Conservation (phyloP, 345 rosid genomes). For the Populus alba region DNA sequence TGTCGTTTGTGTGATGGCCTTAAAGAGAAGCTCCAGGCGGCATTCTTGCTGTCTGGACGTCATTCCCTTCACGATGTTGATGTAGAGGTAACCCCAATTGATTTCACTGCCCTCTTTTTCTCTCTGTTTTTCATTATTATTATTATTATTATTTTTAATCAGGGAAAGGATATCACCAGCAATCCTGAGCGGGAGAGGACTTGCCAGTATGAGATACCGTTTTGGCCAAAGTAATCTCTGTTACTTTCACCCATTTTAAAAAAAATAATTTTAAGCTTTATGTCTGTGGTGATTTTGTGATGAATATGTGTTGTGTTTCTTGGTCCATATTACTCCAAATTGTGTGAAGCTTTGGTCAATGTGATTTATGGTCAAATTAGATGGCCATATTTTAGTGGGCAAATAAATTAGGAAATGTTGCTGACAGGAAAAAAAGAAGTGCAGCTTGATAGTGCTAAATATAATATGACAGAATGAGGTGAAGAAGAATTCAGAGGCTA, state of each 20-base stretch:
- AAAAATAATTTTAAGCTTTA: background rate
- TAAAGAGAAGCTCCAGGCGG: conserved; percentile 82
- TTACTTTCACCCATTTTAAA: background rate
- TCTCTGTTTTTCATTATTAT: no score
- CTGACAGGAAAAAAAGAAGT: background rate
- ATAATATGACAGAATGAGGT: background rate
- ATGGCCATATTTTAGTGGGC: background rate
- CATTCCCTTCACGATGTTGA: conserved; percentile 67
- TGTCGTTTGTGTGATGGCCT: conserved; percentile 96
- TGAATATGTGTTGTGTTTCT: background rate
- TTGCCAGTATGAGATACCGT: conserved; percentile 84
- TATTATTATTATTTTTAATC: no score
- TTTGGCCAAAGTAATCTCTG: conserved; percentile 51
- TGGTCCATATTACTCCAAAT: background rate
- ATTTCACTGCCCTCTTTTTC: background rate
- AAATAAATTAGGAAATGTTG: no score
- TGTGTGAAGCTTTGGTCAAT: background rate
- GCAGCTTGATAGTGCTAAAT: background rate
- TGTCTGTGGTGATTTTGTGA: background rate
- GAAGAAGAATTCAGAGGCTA: background rate
- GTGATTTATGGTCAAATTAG: background rate
- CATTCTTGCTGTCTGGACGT: conserved; percentile 62
- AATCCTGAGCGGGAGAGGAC: conserved; percentile 79
- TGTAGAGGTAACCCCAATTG: conserved; percentile 46
- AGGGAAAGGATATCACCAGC: conserved; percentile 75